These are phyloP conservation scores for Schizophyllum amplum DNA, from an alignment of 1,284 basidiomycete species.

Conservation along the genomic window DNA sequence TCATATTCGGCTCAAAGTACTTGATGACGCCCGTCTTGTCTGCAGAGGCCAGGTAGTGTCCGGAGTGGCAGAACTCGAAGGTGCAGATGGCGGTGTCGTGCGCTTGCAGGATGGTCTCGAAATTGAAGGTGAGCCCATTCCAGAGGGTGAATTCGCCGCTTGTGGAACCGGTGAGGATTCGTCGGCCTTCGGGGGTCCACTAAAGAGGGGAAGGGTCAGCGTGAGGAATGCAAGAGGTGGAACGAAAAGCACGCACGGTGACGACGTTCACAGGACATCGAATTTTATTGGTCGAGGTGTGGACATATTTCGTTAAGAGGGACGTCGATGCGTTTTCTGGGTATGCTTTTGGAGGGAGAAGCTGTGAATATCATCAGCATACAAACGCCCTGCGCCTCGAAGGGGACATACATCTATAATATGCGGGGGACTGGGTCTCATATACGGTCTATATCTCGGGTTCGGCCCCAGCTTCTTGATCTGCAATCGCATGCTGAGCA, in stretches of 20 bases:
- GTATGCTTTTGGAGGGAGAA: conserved; percentile 89
- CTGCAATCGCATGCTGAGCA: conserved; percentile 25
- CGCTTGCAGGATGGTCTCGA: conserved; percentile 97
- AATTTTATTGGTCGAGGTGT: conserved; percentile 98
- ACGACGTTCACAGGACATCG: conserved; percentile 95
- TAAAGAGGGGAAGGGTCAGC: conserved; percentile 23
- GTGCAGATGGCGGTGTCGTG: conserved; percentile 93
- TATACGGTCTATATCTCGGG: conserved; percentile 62
- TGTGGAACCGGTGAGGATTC: conserved; percentile 90
- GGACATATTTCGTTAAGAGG: conserved; percentile 91
- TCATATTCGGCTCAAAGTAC: conserved; percentile 99
- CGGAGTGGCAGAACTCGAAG: conserved; percentile 86
- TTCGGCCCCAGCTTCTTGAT: conserved; percentile 70
- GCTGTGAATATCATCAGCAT: conserved; percentile 37
- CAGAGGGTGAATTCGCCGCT: conserved; percentile 98
- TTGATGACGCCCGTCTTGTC: conserved; percentile 95
- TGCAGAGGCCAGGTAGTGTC: conserved; percentile 84
- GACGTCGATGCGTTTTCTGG: conserved; percentile 85
- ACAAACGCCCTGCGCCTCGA: conserved; percentile 13
- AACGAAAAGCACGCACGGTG: conserved; percentile 72
- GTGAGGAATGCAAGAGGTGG: neutral
- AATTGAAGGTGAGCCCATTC: conserved; percentile 99
- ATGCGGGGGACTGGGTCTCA: conserved; percentile 77
- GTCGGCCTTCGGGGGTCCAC: conserved; percentile 96
- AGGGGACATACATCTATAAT: conserved; percentile 65